Evolutionary conservation across 2,329 filamentous ascomycete genomes (phyloP).

Genomic region (Chalara sp.): DNA sequence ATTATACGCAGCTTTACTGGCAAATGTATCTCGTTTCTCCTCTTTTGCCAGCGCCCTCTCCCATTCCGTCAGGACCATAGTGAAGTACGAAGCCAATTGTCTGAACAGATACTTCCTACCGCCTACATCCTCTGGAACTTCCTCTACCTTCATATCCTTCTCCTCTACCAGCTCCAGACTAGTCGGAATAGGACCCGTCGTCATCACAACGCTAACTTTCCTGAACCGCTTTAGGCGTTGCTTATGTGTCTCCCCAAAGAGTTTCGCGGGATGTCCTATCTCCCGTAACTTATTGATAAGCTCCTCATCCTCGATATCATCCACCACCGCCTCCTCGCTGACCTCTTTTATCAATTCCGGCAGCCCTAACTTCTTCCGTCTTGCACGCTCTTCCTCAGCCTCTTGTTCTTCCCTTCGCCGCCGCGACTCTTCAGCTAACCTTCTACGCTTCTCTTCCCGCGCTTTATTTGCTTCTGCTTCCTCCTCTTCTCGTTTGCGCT

Average conservation of each 20-base stretch:
- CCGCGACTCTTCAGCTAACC: slow-evolving; percentile 74
- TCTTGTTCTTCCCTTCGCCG: slow-evolving; percentile 65
- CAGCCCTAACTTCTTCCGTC: slow-evolving; percentile 72
- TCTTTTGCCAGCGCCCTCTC: slow-evolving; percentile 67
- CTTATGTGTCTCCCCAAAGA: slow-evolving; percentile 78
- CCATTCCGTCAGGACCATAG: slow-evolving; percentile 90
- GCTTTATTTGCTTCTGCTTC: slow-evolving; percentile 60
- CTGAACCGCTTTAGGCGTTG: slow-evolving; percentile 65
- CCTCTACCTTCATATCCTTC: slow-evolving; percentile 78
- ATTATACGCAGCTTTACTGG: slow-evolving; percentile 73
- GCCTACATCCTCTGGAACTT: slow-evolving; percentile 54
- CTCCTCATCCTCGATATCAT: slow-evolving; percentile 66
- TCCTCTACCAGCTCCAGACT: slow-evolving; percentile 73
- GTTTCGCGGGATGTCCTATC: slow-evolving; percentile 62
- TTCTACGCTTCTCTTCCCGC: slow-evolving; percentile 75
- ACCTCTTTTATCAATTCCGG: slow-evolving; percentile 59
- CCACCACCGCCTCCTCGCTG: slow-evolving; percentile 37
- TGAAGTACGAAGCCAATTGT: slow-evolving; percentile 92
- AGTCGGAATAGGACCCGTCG: slow-evolving; percentile 79
- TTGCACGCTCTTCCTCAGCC: slow-evolving; percentile 62
- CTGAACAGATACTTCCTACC: slow-evolving; percentile 69
- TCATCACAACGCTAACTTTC: slow-evolving; percentile 53
- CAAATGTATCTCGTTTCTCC: slow-evolving; percentile 57
- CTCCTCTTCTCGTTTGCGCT: slow-evolving; percentile 87
- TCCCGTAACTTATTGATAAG: slow-evolving; percentile 61